Evolutionary conservation across 148 eudicot species (phyloP), one percentile per base, ranked within the genome.

Genomic region (Diospyros lotus): DNA sequence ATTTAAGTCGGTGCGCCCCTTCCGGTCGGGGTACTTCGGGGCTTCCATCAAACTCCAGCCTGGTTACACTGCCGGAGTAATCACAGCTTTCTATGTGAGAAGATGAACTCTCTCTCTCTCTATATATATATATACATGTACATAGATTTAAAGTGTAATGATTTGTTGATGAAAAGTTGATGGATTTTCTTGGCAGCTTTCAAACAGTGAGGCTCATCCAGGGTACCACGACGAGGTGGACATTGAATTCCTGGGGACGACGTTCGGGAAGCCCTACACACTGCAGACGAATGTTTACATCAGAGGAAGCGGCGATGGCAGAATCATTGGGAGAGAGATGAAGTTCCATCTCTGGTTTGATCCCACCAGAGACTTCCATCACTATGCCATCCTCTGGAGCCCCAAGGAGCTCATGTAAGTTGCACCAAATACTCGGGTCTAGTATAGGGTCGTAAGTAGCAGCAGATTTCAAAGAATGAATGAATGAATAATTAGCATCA

Each of bases 61-160:
- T 2, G 98, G 98, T 40, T 94, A 94, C 77, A 94, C 98, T 2
- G 98, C 98, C 3, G 98, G 98, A 77, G 97, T 94, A 28, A 94
- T 94, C 17, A 91, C 98, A 28, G 87, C 98, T 42, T 90, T 94
- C 78, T 94, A 94, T 77, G 98, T 94, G 67, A 87, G 95, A 43
- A 63, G 66, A 38, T 38, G 43, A 59, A 38, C 64, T 52, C 56
- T 48, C 52, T 3, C 52, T 48, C 52, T 4, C 7, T 48, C 52
- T 48, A 48, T 4, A 48, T 4, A 67, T 59, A 59, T 56, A 13
- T 56, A 15, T 56, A 10, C 15, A 56, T 56, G 8, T 48, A 48
- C 8, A 48, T 8, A 48, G 52, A 48, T 4, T 48, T 48, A 48
- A 48, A 4, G 4, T 48, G 52, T 28, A 28, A 28, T 28, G 28